Conservation (phyloP, 208 protist species). For the Acanthamoeba triangularis region DNA sequence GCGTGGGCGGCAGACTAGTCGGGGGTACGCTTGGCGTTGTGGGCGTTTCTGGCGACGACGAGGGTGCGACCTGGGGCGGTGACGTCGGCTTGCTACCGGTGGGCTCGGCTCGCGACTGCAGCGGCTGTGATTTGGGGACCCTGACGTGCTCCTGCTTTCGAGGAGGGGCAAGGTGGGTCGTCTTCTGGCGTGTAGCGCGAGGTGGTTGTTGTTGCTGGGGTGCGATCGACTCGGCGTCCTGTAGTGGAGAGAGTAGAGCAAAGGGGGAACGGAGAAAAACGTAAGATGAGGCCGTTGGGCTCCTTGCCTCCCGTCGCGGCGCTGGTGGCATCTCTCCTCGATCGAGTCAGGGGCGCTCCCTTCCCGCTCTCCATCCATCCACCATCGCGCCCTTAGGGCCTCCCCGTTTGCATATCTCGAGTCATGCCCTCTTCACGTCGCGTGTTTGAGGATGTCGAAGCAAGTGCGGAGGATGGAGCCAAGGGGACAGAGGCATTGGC, state of each 20-base stretch:
- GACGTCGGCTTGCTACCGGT: no score
- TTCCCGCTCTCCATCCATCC: no score
- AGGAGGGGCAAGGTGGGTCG: neutral
- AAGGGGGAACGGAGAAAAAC: neutral
- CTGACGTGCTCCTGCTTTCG: neutral
- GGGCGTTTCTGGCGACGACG: neutral
- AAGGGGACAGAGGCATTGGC: no score
- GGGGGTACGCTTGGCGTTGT: neutral
- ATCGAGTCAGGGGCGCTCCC: no score
- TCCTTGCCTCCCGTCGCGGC: neutral
- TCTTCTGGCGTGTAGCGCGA: neutral
- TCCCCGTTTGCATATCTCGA: no score
- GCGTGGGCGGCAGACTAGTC: no score
- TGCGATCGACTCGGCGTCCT: neutral
- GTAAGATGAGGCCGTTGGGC: neutral
- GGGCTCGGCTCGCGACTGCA: neutral
- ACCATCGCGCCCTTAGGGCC: no score
- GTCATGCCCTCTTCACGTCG: no score
- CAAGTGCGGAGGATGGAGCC: no score
- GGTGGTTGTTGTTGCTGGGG: neutral
- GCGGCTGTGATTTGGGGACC: neutral
- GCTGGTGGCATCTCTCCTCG: neutral
- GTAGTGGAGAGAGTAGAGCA: neutral
- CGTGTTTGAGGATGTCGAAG: no score
- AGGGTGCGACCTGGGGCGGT: no score